These are phyloP conservation scores for Cladosporium sp. DNA, from an alignment of 2,329 filamentous ascomycete species.

Conservation along the genomic window DNA sequence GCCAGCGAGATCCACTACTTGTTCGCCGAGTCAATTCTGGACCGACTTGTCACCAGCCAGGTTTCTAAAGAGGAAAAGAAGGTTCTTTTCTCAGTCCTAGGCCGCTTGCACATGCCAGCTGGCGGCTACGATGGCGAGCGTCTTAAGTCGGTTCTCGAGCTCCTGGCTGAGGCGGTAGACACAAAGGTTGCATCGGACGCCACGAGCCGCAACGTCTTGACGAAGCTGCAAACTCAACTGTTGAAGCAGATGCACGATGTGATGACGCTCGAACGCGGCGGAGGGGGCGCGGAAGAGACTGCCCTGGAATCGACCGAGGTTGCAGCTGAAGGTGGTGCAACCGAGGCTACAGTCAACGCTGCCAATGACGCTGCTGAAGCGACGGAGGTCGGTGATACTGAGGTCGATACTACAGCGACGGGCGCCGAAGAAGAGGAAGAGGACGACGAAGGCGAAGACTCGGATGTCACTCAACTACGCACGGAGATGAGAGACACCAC, in stretches of 20 bases:
- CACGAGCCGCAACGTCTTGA: slow-evolving; percentile 50
- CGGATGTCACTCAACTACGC: slow-evolving; percentile 19
- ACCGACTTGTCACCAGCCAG: slow-evolving; percentile 63
- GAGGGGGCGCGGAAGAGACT: slow-evolving; percentile 30
- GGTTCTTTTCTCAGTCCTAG: slow-evolving; percentile 68
- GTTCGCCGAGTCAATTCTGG: slow-evolving; percentile 72
- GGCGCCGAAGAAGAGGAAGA: slow-evolving; percentile 16
- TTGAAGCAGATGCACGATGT: slow-evolving; percentile 51
- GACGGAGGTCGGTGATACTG: background rate
- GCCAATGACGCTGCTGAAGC: background rate
- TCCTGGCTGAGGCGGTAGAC: slow-evolving; percentile 46
- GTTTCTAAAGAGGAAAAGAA: slow-evolving; percentile 78
- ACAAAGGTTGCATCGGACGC: slow-evolving; percentile 49
- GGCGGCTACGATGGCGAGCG: slow-evolving; percentile 27
- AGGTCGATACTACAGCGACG: background rate
- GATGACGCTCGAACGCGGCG: slow-evolving; percentile 30
- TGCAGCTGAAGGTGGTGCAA: background rate
- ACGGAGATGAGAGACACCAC: slow-evolving; percentile 25
- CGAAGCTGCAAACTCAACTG: slow-evolving; percentile 49
- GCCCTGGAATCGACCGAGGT: slow-evolving; percentile 25
- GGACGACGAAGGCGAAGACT: slow-evolving; percentile 21
- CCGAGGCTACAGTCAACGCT: background rate
- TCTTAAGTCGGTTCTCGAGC: slow-evolving; percentile 39
- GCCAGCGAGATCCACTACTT: slow-evolving; percentile 62
- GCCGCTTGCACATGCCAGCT: slow-evolving; percentile 76